Evolutionary conservation across 2,329 filamentous ascomycete genomes (phyloP), one percentile per base, ranked within the genome.

Genomic region (Drechslerella dactyloides): DNA sequence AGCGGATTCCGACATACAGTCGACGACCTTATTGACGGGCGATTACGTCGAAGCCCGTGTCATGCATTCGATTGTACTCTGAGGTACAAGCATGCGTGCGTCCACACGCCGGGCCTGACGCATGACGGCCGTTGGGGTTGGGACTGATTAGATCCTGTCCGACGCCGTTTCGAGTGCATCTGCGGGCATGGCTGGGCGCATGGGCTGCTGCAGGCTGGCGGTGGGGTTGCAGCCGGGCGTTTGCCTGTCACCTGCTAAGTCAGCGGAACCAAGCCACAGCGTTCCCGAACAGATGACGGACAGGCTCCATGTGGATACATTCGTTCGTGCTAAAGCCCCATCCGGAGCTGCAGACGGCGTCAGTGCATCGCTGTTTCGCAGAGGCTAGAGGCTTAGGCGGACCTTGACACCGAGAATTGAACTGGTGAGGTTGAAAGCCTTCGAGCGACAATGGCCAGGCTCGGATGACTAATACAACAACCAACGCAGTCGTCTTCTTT

Each of bases 241-340:
- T 48, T 46, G 54, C 48, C 52, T 51, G 60, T 72, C 68, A 72
- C 68, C 44, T 48, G 44, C 17, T 48, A 48, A 48, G 44, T 19
- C 44, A 23, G 68, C 68, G 68, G 68, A 72, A 65, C 68, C 58
- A 54, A 72, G 68, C 68, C 68, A 72, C 68, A 72, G 55, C 54
- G 50, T 72, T 61, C 68, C 65, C 58, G 59, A n/a, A 70, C 33
- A 46, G 35, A 48, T 24, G 53, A 48, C 44, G 52, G 50, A 60
- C 46, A 68, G 53, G 33, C 24, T 35, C 13, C 54, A 21, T 27
- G 33, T 10, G 11, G 33, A 42, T 23, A n/a, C 24, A 10, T 5
- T 33, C 27, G 37, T 15, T 48, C 44, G 15, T 15, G 44, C 44
- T 19, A 11, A 48, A 19, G 15, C 44, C 44, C 44, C 37, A 42